Evolutionary conservation across 768 basidiomycete genomes (phyloP), one percentile per base, ranked within the genome.

Genomic region (Boletus sp.): DNA sequence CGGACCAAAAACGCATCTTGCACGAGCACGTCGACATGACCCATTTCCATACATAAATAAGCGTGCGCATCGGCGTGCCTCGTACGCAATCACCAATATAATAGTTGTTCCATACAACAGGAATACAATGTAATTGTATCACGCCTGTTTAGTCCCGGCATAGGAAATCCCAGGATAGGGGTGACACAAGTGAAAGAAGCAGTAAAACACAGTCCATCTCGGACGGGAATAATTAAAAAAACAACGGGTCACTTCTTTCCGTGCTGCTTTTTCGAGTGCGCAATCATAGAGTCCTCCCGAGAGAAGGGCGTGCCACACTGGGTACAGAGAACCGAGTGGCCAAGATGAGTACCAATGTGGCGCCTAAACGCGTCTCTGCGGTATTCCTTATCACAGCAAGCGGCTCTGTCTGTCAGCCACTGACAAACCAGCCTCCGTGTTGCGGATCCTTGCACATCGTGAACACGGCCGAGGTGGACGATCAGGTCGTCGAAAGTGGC

Each of bases 401-500:
- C n/a, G 0, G 32, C 39, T 2, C 7, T 1, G 4, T 19, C 7
- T 0, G 30, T 34, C 30, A 14, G 3, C 39, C 63, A 64, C 5
- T 23, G 39, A 37, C 60, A 64, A 6, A 5, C 1, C 1, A 61
- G 5, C 35, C 1, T 35, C 4, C 21, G 33, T 0, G 0, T 15
- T 0, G 56, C 55, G 0, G 39, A 0, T 2, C 63, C 63, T 1
- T 19, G 52, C 5, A 62, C 50, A 0, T 23, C 56, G 3, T 64
- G 64, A 0, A 2, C 29, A 3, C 0, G 0, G 6, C 35, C 23
- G 0, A 54, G 1, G 33, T 64, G 63, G 7, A 5, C 1, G 3
- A 65, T 47, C 40, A 64, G 25, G 1, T 38, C 33, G 4, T 50
- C 7, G 7, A 65, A 59, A 4, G 21, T n/a, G 5, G 8, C 3